phyloP scores from a whole-genome alignment of 352 stramenopile species.

The Globisporangium emineosum region DNA sequence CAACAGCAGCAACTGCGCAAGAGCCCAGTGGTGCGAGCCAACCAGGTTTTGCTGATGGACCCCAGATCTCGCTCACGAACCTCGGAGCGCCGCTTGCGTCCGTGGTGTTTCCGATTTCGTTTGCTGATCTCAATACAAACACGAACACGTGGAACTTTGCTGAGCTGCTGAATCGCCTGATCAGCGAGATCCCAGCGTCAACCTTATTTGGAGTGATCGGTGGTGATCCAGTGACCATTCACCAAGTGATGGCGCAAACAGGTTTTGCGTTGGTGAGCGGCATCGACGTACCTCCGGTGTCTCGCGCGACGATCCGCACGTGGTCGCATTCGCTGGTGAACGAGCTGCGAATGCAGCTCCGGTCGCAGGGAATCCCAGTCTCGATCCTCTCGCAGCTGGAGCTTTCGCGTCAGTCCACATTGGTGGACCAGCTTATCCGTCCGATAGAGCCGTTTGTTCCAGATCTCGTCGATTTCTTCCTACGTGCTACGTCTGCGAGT shows the following conservation, averaged over 20 bases:
- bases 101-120: slow-evolving; percentile 51
- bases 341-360: slow-evolving; percentile 47
- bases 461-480: slow-evolving; percentile 51
- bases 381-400: slow-evolving; percentile 33
- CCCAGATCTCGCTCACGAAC: slow-evolving; percentile 24
- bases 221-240: slow-evolving; percentile 43
- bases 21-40: neutral
- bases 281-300: slow-evolving; percentile 57
- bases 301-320: slow-evolving; percentile 44
- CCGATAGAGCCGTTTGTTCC: slow-evolving; percentile 55
- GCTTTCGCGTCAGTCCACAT: slow-evolving; percentile 19
- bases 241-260: slow-evolving; percentile 53
- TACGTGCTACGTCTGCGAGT: slow-evolving; percentile 61
- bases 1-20: neutral
- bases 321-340: slow-evolving; percentile 48
- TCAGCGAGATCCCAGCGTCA: slow-evolving; percentile 39
- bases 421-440: slow-evolving; percentile 46
- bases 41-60: neutral
- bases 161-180: slow-evolving; percentile 46
- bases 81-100: slow-evolving; percentile 42
- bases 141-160: slow-evolving; percentile 61
- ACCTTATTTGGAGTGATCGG: slow-evolving; percentile 55
- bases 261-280: slow-evolving; percentile 60
- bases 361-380: slow-evolving; percentile 29
- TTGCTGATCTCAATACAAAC: slow-evolving; percentile 36